A percentile compares a stretch with the other conserved stretches of the same genome.
These are phyloP conservation scores for Ottelia alismoides DNA, from an alignment of 106 monocot species.

Conservation along the genomic window DNA sequence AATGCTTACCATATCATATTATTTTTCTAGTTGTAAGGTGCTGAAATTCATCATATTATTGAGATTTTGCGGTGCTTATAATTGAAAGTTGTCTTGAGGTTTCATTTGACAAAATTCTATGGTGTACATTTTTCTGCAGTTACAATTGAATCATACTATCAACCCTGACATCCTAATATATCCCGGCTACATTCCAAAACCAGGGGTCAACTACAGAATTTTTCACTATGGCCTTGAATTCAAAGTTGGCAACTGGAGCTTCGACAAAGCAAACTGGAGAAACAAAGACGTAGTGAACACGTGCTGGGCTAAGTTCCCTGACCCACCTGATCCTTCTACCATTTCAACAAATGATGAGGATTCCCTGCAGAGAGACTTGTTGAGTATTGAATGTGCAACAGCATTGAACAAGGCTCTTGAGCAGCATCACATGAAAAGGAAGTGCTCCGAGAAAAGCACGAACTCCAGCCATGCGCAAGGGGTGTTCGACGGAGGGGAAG, in stretches of 20 bases:
- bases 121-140: constrained; percentile 29
- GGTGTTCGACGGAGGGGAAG: background rate
- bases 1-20: background rate
- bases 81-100: background rate
- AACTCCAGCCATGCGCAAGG: background rate
- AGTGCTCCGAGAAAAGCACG: constrained; percentile 17
- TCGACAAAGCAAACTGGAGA: constrained; percentile 96
- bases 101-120: background rate
- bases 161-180: constrained; percentile 75
- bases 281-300: constrained; percentile 58
- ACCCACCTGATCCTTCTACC: constrained; percentile 66
- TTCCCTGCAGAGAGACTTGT: constrained; percentile 41
- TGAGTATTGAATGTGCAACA: constrained; percentile 79
- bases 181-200: constrained; percentile 80
- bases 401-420: constrained; percentile 70
- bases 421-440: constrained; percentile 56
- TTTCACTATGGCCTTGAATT: constrained; percentile 94
- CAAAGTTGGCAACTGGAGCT: constrained; percentile 83
- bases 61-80: background rate
- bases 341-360: constrained; percentile 25
- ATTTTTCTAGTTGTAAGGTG: background rate
- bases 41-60: background rate
- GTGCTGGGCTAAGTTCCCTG: constrained; percentile 95
- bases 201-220: constrained; percentile 52
- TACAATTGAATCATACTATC: constrained; percentile 66